phyloP scores from a whole-genome alignment of 768 basidiomycete genomes.

The Tremella fuciformis region DNA sequence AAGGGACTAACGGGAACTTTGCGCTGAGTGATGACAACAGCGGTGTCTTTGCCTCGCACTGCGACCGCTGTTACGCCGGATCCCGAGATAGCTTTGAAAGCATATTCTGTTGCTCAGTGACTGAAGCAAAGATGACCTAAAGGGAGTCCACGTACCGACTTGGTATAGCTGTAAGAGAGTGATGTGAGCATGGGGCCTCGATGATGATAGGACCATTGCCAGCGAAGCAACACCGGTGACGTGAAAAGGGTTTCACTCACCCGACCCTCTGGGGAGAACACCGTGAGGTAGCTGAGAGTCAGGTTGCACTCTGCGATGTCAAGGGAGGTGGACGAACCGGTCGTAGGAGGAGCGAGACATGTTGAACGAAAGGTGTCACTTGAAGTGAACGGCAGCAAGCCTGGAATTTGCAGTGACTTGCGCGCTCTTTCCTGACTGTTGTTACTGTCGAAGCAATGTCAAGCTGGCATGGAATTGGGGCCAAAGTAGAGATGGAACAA shows the following conservation, averaged over 20 bases:
- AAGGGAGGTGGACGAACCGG: conserved; percentile 57
- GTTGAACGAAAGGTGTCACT: conserved; percentile 33
- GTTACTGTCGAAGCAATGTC: background rate
- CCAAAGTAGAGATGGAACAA: background rate
- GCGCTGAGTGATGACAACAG: conserved; percentile 95
- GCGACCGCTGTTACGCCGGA: conserved; percentile 92
- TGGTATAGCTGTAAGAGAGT: conserved; percentile 70
- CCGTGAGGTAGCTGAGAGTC: conserved; percentile 72
- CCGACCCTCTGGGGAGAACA: conserved; percentile 89
- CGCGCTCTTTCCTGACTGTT: background rate
- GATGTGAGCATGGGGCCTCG: conserved; percentile 7
- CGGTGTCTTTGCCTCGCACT: conserved; percentile 88
- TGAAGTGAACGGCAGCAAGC: no score
- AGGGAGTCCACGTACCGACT: conserved; percentile 60
- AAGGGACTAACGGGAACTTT: conserved; percentile 80
- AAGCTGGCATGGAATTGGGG: background rate
- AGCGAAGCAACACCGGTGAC: background rate
- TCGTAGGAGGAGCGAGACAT: conserved; percentile 97
- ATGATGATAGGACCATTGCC: background rate
- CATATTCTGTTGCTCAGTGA: conserved; percentile 68
- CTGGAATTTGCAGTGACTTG: background rate
- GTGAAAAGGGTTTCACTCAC: conserved; percentile 35
- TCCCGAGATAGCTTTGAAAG: conserved; percentile 98
- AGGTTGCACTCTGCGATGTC: conserved; percentile 38
- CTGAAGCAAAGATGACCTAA: conserved; percentile 1